Conservation (phyloP, 331 rosid genomes). For the Acacia concinna region DNA sequence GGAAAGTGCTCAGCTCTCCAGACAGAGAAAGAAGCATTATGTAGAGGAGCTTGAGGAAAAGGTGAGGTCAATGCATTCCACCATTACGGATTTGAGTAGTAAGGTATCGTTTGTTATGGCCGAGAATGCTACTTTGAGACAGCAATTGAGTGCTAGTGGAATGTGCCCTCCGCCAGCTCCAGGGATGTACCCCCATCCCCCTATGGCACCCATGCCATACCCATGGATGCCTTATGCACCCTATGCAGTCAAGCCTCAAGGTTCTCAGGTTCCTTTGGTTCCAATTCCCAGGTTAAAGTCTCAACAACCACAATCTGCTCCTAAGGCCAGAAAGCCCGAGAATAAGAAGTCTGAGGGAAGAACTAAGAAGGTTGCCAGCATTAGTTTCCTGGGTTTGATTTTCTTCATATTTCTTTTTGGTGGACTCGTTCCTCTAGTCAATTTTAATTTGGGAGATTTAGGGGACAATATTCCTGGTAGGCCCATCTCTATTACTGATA, state of each 20-base stretch:
- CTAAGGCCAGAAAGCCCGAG: constrained; percentile 46
- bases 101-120: constrained; percentile 69
- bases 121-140: constrained; percentile 63
- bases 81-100: constrained; percentile 73
- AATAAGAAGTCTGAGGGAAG: constrained; percentile 61
- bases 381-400: constrained; percentile 86
- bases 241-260: constrained; percentile 57
- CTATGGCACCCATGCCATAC: constrained; percentile 64
- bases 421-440: constrained; percentile 68
- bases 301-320: constrained; percentile 40
- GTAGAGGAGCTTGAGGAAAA: constrained; percentile 97
- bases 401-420: constrained; percentile 80
- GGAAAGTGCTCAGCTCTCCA: constrained; percentile 96
- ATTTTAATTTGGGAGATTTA: constrained; percentile 57
- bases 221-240: constrained; percentile 65
- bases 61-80: constrained; percentile 79
- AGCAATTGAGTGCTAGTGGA: constrained; percentile 50
- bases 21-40: constrained; percentile 95
- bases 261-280: constrained; percentile 65
- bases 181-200: constrained; percentile 60
- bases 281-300: constrained; percentile 68
- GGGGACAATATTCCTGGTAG: constrained; percentile 46
- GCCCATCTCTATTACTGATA: constrained; percentile 33
- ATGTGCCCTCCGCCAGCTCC: constrained; percentile 48
- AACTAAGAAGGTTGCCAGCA: constrained; percentile 93